A percentile compares a stretch with the other conserved stretches of the same genome.
These are phyloP conservation scores for Leishmania tropica DNA, from an alignment of 208 protist genomes.

Conservation along the genomic window DNA sequence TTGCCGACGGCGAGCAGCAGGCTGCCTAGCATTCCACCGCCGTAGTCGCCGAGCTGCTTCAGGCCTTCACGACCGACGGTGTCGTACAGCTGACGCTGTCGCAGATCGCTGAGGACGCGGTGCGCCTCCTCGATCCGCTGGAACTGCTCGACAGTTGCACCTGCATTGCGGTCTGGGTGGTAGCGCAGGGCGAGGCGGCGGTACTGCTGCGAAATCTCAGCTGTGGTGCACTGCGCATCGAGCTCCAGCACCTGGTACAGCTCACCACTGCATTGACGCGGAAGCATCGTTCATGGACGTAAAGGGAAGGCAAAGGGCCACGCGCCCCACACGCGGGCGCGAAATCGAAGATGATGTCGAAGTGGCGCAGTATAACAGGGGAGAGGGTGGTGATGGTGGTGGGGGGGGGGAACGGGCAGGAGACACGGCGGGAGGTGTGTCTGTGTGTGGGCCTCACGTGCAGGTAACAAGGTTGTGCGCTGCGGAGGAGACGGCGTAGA, in stretches of 20 bases:
- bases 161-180: slow-evolving; percentile 89
- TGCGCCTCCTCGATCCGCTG: slow-evolving; percentile 96
- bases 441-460: background rate
- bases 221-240: slow-evolving; percentile 43
- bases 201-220: slow-evolving; percentile 85
- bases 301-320: no score
- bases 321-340: background rate
- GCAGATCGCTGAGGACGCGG: slow-evolving; percentile 94
- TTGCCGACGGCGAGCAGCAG: slow-evolving; percentile 25
- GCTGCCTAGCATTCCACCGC: slow-evolving; percentile 27
- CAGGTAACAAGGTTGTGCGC: background rate
- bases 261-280: slow-evolving; percentile 45
- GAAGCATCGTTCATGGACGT: slow-evolving; percentile 23
- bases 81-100: slow-evolving; percentile 97
- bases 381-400: no score
- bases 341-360: background rate
- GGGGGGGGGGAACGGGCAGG: no score
- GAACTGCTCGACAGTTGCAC: slow-evolving; percentile 74
- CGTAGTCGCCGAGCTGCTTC: slow-evolving; percentile 64
- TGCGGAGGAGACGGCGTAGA: background rate
- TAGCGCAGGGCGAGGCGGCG: slow-evolving; percentile 85
- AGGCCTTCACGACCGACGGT: slow-evolving; percentile 95
- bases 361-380: no score
- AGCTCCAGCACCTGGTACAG: slow-evolving; percentile 85
- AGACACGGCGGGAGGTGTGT: background rate